Evolutionary conservation across 2,329 filamentous ascomycete species (phyloP), one percentile per base, ranked within the genome.

Genomic region (Pyrenochaeta sp.): DNA sequence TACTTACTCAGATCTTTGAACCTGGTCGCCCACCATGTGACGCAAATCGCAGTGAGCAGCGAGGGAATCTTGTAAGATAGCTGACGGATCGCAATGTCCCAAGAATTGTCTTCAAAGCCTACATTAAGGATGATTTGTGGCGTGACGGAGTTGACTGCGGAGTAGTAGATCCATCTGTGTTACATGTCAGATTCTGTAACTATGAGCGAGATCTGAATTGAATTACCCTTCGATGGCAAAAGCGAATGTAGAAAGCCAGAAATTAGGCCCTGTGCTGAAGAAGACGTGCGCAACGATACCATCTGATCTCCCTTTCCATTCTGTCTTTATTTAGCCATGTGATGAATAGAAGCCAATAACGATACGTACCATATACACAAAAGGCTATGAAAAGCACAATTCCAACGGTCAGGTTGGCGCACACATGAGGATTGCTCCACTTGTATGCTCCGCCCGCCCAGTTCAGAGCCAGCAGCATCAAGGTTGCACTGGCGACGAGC

Each of bases 221-320:
- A 55, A 58, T 36, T 44, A 85, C 57, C 84, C 84, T 71, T 87
- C 84, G 34, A 86, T 82, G 2, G 82, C 81, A 59, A 86, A 86
- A 3, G 84, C 84, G 66, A 86, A 85, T 9, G 83, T 80, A 1
- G 84, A 81, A 3, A 86, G 79, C 7, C 78, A 80, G 64, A 87
- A 86, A 66, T 87, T 87, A 12, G 81, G 81, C 12, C 84, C 83
- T 1, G 77, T 73, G 30, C 72, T 75, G 72, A 86, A 86, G 77
- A 86, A 86, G 36, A 85, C 79, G 63, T 86, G 84, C 0, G 84
- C 83, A 0, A 86, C 76, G 8, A 86, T 80, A 3, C 84, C 85
- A 59, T 86, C 84, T 7, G 72, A 65, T 54, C 84, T 75, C 1
- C 83, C 84, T 65, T 83, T 85, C 84, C 84, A 86, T 72, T 86